Base-by-base conservation (phyloP, 225 moss, liverwort and hornwort genomes). In the Ulota crispa region DNA sequence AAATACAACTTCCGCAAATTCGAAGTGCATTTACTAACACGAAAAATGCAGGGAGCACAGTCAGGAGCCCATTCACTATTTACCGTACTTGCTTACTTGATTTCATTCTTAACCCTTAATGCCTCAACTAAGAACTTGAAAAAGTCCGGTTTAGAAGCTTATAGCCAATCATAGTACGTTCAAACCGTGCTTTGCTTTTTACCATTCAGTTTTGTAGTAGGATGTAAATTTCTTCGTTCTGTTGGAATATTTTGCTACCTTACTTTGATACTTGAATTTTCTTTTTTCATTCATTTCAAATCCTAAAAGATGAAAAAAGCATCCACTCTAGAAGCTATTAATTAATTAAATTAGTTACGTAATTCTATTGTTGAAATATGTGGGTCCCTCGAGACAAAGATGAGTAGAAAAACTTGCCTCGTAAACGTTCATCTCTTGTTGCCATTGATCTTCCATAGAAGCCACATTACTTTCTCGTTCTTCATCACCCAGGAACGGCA, bases 401-500 rank as follows among this genome's bases (percentile, higher is more conserved):
- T 5, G 18, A 31, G 11, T 23, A 67, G 70, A 18, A 75, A 75
- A 50, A 47, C 83, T 63, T 83, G 89, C 98, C 98, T 99, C 99
- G 82, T 93, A 99, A 26, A 99, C 99, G 82, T 84, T 96, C 99
- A 99, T 99, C 86, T 99, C 99, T 79, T 99, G 96, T 80, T 99
- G 99, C 99, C 99, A 99, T 81, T 99, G 99, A 73, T 99, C 99
- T 90, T 99, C 99, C 99, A 99, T 93, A 30, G 96, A 99, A 55
- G 99, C 94, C 64, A 99, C 99, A 9, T 96, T 92, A 87, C 96
- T 99, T 78, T 99, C 99, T 75, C 94, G 91, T 83, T 99, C 99
- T 86, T 99, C 99, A 4, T 99, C 96, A 63, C 93, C 94, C 72
- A 99, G 85, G 50, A 99, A 92, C 13, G 99, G 98, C 74, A 98